These are phyloP conservation scores for Naganishia randhawae DNA, from an alignment of 768 basidiomycete genomes.

Conservation along the genomic window DNA sequence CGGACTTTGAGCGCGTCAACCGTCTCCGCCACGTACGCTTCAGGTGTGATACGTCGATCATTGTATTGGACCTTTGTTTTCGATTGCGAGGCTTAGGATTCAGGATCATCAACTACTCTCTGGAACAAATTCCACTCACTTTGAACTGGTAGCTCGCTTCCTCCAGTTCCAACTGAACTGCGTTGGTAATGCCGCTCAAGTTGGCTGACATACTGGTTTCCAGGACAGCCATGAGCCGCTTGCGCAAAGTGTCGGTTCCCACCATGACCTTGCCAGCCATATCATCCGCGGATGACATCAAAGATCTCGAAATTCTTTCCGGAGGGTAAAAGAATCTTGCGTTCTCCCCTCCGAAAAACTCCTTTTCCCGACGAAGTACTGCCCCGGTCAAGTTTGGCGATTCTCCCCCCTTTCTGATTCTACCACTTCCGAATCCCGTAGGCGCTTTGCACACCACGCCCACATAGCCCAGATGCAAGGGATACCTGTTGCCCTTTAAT, in stretches of 20 bases:
- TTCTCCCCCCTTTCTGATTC: constrained; percentile 35
- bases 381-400: constrained; percentile 50
- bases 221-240: constrained; percentile 90
- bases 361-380: constrained; percentile 57
- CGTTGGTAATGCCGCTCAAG: constrained; percentile 91
- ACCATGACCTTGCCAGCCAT: constrained; percentile 62
- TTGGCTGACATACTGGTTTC: constrained; percentile 97
- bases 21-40: constrained; percentile 96
- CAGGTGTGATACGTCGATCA: constrained; percentile 86
- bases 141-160: constrained; percentile 99
- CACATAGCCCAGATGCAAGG: constrained; percentile 94
- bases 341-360: constrained; percentile 56
- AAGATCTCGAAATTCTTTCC: neutral
- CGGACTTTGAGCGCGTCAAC: constrained; percentile 82
- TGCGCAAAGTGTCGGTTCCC: constrained; percentile 83
- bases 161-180: constrained; percentile 93
- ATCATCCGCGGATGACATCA: neutral
- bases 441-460: constrained; percentile 85
- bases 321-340: constrained; percentile 41
- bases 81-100: neutral
- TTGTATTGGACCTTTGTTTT: constrained; percentile 56
- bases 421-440: constrained; percentile 31
- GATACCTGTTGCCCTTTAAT: constrained; percentile 84
- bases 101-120: neutral
- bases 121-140: no score